Base-by-base conservation (phyloP, 495 filamentous ascomycete species). In the Alectoria sarmentosa region DNA sequence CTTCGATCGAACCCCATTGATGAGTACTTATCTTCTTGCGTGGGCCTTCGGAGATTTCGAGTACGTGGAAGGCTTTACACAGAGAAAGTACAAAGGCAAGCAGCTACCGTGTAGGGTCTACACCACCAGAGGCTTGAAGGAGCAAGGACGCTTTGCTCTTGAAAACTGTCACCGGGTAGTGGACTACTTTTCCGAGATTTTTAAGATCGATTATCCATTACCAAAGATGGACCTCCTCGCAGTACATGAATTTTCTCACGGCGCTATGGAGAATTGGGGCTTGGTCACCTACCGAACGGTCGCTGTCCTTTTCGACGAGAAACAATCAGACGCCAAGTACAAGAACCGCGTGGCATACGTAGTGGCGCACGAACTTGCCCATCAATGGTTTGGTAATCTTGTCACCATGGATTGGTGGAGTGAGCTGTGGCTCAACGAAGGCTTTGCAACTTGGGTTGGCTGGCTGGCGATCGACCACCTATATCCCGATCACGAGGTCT, bases 311-410 rank as follows among this genome's bases (percentile, higher is more conserved):
- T 97, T 92, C 71, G 91, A 98, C 71, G 90, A 95, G 76, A 86
- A 91, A 67, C 88, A 87, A 60, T 96, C 91, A 1, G 93, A 95
- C 73, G 85, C 89, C 41, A 83, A 85, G 30, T 96, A 91, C 74
- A 92, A 89, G 73, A 95, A 95, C 72, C 80, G 91, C 42, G 88
- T 98, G 60, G 93, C 92, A 26, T 96, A 98, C 67, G 92, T 97
- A 38, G 91, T 97, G 26, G 90, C 91, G 9, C 92, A 96, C 74
- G 78, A 98, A 72, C 79, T 98, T 55, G 94, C 94, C 37, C 94
- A 98, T 75, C 94, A 98, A 77, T 98, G 94, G 94, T 98, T 97
- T 71, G 94, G 94, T 38, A 96, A 98, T 72, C 84, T 97, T 23
- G 94, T 97, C 23, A 84, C 81, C 3, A 82, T 84, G 79, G 84